These are phyloP conservation scores for Echium plantagineum DNA, from an alignment of 257 asterid species.

Conservation along the genomic window DNA sequence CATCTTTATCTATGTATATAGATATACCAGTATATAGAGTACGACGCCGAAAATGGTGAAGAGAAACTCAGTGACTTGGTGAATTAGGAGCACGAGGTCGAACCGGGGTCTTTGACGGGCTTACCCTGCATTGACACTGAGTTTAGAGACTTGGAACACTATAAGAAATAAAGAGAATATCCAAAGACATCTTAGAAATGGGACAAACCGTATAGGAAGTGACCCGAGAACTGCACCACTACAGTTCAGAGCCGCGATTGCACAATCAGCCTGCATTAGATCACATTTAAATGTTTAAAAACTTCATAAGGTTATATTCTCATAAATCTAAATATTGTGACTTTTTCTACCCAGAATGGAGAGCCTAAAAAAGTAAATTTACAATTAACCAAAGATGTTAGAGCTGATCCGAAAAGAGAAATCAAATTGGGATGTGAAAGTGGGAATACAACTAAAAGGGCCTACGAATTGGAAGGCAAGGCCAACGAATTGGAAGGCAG, in stretches of 20 bases:
- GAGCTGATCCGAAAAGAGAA: too few species aligned
- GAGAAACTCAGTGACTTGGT: constrained; percentile 27
- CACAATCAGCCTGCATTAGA: constrained; percentile 82
- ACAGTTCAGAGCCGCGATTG: constrained; percentile 91
- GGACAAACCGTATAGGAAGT: constrained; percentile 70
- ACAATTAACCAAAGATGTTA: too few species aligned
- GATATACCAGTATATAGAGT: constrained; percentile 22
- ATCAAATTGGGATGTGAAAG: too few species aligned
- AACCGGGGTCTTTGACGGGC: constrained; percentile 73
- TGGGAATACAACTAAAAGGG: too few species aligned
- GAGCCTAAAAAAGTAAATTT: too few species aligned
- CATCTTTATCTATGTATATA: constrained; percentile 10
- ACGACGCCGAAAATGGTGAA: constrained; percentile 15
- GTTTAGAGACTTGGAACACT: background rate
- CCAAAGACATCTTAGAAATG: background rate
- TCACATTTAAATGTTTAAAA: background rate
- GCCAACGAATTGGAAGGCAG: too few species aligned
- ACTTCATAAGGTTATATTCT: too few species aligned
- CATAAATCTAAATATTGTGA: too few species aligned
- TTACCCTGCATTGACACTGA: constrained; percentile 40
- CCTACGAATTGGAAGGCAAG: too few species aligned
- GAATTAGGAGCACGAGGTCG: constrained; percentile 36
- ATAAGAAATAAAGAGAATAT: background rate
- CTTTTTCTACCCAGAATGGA: too few species aligned
- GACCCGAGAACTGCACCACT: constrained; percentile 91